Percentiles rank a stretch among this genome's conserved stretches.
Evolutionary conservation across 208 protist species (phyloP).

Genomic region (Leishmania tarentolae): DNA sequence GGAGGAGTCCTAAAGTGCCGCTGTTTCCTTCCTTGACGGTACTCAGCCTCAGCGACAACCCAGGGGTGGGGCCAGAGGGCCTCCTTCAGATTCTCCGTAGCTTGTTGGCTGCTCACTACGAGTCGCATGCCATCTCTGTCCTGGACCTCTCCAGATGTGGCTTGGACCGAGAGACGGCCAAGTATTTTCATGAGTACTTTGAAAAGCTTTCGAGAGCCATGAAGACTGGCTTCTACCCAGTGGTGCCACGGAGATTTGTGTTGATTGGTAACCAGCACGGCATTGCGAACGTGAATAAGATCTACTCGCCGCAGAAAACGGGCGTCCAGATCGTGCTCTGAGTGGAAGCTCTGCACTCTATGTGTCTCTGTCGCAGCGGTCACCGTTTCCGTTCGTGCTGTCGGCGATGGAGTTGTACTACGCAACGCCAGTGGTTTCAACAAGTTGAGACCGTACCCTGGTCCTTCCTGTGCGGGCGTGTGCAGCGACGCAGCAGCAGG

Average conservation of each 20-base stretch:
- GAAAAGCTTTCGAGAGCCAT: conserved; percentile 30
- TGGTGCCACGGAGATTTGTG: conserved; percentile 53
- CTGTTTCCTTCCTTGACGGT: conserved; percentile 73
- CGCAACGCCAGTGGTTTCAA: neutral
- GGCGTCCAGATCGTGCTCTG: conserved; percentile 33
- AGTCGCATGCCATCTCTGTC: conserved; percentile 42
- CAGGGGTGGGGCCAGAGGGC: conserved; percentile 56
- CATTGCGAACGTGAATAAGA: conserved; percentile 16
- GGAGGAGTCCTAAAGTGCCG: conserved; percentile 29
- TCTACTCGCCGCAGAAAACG: conserved; percentile 14
- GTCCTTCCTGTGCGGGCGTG: neutral
- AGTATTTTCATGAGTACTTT: conserved; percentile 59
- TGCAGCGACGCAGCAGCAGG: neutral
- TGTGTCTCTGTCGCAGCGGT: neutral
- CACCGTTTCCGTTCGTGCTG: neutral
- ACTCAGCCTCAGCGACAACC: conserved; percentile 82
- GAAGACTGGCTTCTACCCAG: conserved; percentile 31
- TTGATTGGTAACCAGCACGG: conserved; percentile 71
- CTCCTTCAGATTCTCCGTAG: conserved; percentile 60
- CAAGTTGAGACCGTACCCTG: neutral
- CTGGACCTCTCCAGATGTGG: conserved; percentile 81
- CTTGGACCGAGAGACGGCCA: conserved; percentile 35
- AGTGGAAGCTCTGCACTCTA: neutral
- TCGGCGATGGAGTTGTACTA: neutral
- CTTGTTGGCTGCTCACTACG: conserved; percentile 60